These are phyloP conservation scores for Trifolium dubium DNA, from an alignment of 306 rosid genomes.

Conservation along the genomic window DNA sequence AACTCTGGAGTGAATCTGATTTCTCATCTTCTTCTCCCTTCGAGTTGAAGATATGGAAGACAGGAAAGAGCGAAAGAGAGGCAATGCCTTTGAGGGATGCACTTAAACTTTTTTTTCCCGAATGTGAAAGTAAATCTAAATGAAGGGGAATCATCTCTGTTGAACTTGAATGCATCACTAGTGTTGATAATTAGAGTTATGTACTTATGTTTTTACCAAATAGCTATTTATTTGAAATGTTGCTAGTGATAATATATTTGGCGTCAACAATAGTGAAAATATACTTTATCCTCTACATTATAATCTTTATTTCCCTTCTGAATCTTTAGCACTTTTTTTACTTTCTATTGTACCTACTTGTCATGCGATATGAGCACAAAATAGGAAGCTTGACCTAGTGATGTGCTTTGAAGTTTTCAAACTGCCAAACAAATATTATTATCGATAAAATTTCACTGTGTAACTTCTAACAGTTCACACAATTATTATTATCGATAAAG, in stretches of 20 bases:
- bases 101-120: constrained; percentile 38
- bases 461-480: too few species aligned
- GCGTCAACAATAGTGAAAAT: not conserved
- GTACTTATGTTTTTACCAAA: not conserved
- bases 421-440: not conserved
- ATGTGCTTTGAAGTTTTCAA: not conserved
- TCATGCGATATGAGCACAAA: constrained; percentile 3
- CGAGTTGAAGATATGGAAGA: constrained; percentile 68
- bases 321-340: not conserved
- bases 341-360: not conserved
- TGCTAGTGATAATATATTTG: not conserved
- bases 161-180: not conserved
- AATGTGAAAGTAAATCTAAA: constrained; percentile 1
- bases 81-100: constrained; percentile 63
- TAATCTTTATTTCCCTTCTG: not conserved
- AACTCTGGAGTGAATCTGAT: constrained; percentile 52
- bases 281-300: not conserved
- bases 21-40: constrained; percentile 18
- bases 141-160: constrained; percentile 6
- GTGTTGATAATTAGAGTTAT: constrained; percentile 16
- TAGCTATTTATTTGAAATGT: constrained; percentile 5
- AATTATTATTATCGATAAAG: too few species aligned
- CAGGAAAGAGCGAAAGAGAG: constrained; percentile 58
- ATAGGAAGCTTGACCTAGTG: not conserved
- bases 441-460: too few species aligned